Evolutionary conservation across 768 basidiomycete species (phyloP), one percentile per base, ranked within the genome.

Genomic region (Suillus placidus): DNA sequence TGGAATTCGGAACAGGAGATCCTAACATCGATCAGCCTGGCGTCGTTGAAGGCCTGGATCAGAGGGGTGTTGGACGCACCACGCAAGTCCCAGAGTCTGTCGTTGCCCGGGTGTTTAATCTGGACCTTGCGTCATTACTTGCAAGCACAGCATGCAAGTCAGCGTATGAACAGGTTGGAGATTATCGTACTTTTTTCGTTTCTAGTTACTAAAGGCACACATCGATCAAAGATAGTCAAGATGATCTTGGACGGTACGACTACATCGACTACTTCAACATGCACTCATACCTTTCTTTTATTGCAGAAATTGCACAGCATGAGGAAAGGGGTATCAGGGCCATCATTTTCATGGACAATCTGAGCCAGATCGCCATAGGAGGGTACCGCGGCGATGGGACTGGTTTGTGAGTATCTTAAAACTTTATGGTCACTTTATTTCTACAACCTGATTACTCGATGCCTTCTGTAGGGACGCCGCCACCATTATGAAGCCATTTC

Each of bases 271-370:
- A 30, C 23, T 40, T 42, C 4, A 13, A 37, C 40, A 20, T 60
- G 16, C 14, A 4, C 40, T 42, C 40, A 40, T n/a, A 3, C 35
- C n/a, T 13, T 37, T 32, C 45, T 63, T 56, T 40, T 56, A 14
- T 35, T 54, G 34, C 18, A 63, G 64, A 65, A 49, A 61, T 65
- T 18, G 64, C 43, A 16, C n/a, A 65, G 9, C 64, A 65, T n/a
- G 60, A 65, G 42, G 57, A 38, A 37, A 47, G 60, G n/a, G 64
- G 64, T 16, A 62, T 54, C 16, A 65, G 34, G 35, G 64, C 64
- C n/a, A 65, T 65, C 38, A n/a, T 65, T 52, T 65, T 65, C 32
- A 61, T 65, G 30, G 64, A 65, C 18, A 65, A 65, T 65, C 38
- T 65, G 38, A 62, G 26, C 40, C 64, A 65, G 49, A 52, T 65